Evolutionary conservation across 2,329 filamentous ascomycete species (phyloP).

Genomic region (Aspergillus sp.): DNA sequence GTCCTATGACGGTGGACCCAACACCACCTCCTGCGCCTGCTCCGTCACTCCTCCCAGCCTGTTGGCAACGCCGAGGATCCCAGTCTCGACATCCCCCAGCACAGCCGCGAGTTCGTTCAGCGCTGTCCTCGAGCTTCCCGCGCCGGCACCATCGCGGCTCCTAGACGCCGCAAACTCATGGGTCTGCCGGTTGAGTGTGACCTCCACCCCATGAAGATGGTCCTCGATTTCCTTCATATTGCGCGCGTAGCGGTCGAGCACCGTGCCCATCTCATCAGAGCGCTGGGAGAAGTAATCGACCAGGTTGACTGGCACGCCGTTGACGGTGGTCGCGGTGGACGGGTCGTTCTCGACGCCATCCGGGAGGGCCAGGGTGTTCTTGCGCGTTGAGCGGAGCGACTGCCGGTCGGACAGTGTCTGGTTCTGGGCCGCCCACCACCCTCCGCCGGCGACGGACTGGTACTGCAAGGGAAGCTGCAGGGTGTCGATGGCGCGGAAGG

Average conservation of each 20-base stretch:
- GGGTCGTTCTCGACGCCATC: constrained; percentile 35
- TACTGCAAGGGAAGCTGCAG: constrained; percentile 59
- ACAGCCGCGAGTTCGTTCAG: constrained; percentile 46
- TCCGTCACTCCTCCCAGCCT: constrained; percentile 53
- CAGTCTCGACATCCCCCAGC: constrained; percentile 55
- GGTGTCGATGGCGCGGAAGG: constrained; percentile 65
- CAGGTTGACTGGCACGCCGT: constrained; percentile 49
- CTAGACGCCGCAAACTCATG: constrained; percentile 42
- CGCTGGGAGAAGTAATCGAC: constrained; percentile 56
- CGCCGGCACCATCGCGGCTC: constrained; percentile 30
- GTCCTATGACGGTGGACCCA: constrained; percentile 31
- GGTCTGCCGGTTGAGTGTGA: constrained; percentile 50
- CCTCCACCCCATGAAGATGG: constrained; percentile 56
- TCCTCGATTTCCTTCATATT: constrained; percentile 57
- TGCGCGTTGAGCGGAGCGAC: constrained; percentile 30
- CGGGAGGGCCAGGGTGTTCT: constrained; percentile 39
- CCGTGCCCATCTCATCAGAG: constrained; percentile 52
- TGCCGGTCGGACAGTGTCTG: constrained; percentile 31
- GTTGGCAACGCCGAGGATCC: constrained; percentile 54
- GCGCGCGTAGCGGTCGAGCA: constrained; percentile 48
- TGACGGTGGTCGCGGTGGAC: constrained; percentile 33
- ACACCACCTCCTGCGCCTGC: constrained; percentile 48
- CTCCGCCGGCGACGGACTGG: constrained; percentile 39
- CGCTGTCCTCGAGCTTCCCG: constrained; percentile 36
- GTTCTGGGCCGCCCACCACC: constrained; percentile 33